Base-by-base conservation (phyloP, 2,329 filamentous ascomycete genomes). In the Botryosphaeria dothidea region DNA sequence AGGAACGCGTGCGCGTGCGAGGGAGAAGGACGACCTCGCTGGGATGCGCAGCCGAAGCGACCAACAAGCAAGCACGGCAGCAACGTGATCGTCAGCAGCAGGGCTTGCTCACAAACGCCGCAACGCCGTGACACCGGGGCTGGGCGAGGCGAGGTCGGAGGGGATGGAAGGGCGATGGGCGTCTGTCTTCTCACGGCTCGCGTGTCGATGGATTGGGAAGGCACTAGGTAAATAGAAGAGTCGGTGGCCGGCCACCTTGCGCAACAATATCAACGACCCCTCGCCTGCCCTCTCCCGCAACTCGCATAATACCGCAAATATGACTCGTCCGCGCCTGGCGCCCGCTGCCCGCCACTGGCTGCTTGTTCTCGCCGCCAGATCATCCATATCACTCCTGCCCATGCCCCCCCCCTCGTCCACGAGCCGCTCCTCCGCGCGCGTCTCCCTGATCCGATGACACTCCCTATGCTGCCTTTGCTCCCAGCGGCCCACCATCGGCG, bases 191-290 rank as follows among this genome's bases (percentile, higher is more conserved):
- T 64, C 27, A 64, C 41, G 61, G 61, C 61, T 64, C 61, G 61
- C 61, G 61, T 64, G 49, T 56, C 19, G 61, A 64, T 64, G 61
- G 49, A 63, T 63, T 63, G 61, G 61, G 61, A 64, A 64, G 51
- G 49, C 48, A 54, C 61, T 54, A 64, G 60, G 61, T 64, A 64
- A 64, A 64, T 64, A 64, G 51, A 64, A 64, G 56, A 60, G 56
- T 60, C 56, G 56, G 56, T 60, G 56, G 61, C 61, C 51, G 61
- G 51, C 61, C 49, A 64, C 61, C 48, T 64, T 52, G 51, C 49
- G 49, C 38, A 46, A 54, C 58, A 52, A 64, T 64, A 64, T 64
- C 61, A 64, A 46, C 56, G 56, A 60, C 56, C 56, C 56, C 56
- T 60, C 56, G 56, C 38, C 56, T 46, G 56, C 56, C 56, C 31